Base-by-base conservation (phyloP, 2,329 filamentous ascomycete species). In the Fusarium odoratissimum region DNA sequence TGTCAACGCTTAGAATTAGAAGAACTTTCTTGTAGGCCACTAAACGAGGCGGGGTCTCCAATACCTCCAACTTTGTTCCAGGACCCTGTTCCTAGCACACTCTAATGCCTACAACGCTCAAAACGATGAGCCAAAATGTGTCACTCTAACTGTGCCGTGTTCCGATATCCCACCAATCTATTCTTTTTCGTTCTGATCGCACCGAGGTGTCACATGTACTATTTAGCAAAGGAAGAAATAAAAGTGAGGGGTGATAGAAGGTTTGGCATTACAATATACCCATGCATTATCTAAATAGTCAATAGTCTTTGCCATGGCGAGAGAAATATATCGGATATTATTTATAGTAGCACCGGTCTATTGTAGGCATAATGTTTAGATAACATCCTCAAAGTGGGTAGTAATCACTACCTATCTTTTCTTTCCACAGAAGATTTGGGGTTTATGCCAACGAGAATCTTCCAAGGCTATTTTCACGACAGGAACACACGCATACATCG, bases 181-280 rank as follows among this genome's bases (percentile, higher is more conserved):
- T 46, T 46, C 55, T 25, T 42, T 54, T 28, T 55, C 17, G 48
- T 33, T 40, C 58, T 30, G 37, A 30, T 42, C 45, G 30, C 28
- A n/a, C 65, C 65, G 64, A 63, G 64, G 64, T 44, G 41, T 63
- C 65, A 68, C 65, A 55, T 68, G 64, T 25, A 38, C 31, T 11
- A 33, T 42, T n/a, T 25, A n/a, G 21, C 14, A 41, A 38, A 41
- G 21, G 23, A 54, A 54, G 25, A 54, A 41, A 30, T n/a, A 40
- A 35, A 40, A 16, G 19, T 40, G 25, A 54, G 19, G 33, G 21
- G 35, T 9, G 49, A 38, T 30, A 41, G 23, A 38, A 54, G 19
- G 49, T 54, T 54, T n/a, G 33, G 19, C 33, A 16, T 54, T 38
- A 19, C 14, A 21, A 54, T 28, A 52, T 52, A 38, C 17, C 23